A percentile compares a stretch with the other conserved stretches of the same genome.
Evolutionary conservation across 192 early-diverging fungal species (phyloP).

Genomic region (Coemansia sp.): DNA sequence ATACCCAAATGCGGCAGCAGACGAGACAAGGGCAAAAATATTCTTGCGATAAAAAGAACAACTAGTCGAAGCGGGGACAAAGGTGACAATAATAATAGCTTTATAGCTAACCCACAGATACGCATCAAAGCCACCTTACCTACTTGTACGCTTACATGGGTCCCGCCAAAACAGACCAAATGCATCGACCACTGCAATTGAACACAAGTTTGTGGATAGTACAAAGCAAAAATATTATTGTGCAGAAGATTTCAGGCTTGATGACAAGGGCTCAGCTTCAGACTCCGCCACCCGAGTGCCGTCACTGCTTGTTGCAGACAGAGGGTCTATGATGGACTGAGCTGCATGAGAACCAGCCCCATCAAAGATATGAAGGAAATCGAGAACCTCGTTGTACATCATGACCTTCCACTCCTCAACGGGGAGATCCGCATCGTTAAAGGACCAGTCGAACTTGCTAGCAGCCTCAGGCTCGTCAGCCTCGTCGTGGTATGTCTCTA

Average conservation of each 20-base stretch:
- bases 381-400: constrained; percentile 85
- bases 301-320: background rate
- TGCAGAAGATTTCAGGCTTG: background rate
- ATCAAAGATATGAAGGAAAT: constrained; percentile 64
- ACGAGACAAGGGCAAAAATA: background rate
- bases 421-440: constrained; percentile 87
- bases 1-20: background rate
- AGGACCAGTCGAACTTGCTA: constrained; percentile 91
- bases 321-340: background rate
- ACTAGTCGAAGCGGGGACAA: background rate
- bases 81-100: background rate
- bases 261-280: background rate
- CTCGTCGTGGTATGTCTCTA: constrained; percentile 90
- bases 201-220: background rate
- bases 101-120: background rate
- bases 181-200: background rate
- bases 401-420: constrained; percentile 87
- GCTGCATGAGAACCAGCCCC: constrained; percentile 5
- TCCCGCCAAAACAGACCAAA: background rate
- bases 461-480: constrained; percentile 82
- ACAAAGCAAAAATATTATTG: background rate
- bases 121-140: background rate
- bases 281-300: background rate
- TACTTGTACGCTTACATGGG: background rate
- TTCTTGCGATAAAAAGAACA: background rate